Evolutionary conservation across 495 filamentous ascomycete species (phyloP), one percentile per base, ranked within the genome.

Genomic region (Bryoglossum gracile): DNA sequence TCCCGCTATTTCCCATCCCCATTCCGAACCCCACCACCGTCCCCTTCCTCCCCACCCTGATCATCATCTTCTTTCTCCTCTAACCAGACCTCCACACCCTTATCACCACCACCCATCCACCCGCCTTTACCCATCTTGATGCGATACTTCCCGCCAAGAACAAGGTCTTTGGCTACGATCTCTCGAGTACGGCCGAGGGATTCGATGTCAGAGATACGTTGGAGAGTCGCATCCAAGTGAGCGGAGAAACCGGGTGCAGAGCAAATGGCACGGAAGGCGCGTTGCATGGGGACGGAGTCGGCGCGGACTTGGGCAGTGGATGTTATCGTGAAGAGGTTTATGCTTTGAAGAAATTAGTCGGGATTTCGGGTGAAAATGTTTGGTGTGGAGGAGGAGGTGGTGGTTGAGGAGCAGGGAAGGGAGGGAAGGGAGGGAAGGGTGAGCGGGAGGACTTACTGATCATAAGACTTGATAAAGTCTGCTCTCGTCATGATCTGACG

Each of bases 301-400:
- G 92, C 92, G 17, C 94, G 81, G 1, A 98, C 92, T 69, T 83
- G 84, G 23, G 89, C 88, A 21, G 78, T 75, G 23, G 81, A 87
- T 51, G 91, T 89, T 58, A 98, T 97, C 25, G 87, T 94, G 67
- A 98, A 96, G 38, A 98, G 78, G 58, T 97, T 97, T 43, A 90
- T 77, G 50, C n/a, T n/a, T n/a, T n/a, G n/a, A n/a, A n/a, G n/a
- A n/a, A n/a, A n/a, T n/a, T n/a, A n/a, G n/a, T n/a, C n/a, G n/a
- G n/a, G n/a, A n/a, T n/a, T n/a, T n/a, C n/a, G n/a, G n/a, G n/a
- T n/a, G n/a, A n/a, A n/a, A n/a, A n/a, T n/a, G n/a, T n/a, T n/a
- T n/a, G n/a, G n/a, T n/a, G n/a, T n/a, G n/a, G n/a, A n/a, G n/a
- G n/a, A n/a, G n/a, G n/a, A n/a, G n/a, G n/a, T n/a, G n/a, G n/a